Percentiles rank a stretch among this genome's conserved stretches.
phyloP scores from a whole-genome alignment of 768 basidiomycete genomes.

The Termitomyces eurrhizus region DNA sequence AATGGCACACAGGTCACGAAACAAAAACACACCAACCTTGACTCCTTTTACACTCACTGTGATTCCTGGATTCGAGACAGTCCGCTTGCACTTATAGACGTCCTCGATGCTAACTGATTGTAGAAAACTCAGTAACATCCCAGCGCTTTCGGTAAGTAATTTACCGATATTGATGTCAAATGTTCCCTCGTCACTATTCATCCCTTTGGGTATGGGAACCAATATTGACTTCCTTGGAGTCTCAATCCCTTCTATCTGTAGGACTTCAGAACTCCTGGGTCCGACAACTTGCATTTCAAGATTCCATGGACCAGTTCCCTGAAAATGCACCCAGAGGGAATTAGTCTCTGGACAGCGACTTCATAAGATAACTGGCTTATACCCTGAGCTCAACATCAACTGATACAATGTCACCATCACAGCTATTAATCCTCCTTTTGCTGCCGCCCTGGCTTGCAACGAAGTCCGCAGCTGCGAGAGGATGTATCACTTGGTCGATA shows the following conservation, averaged over 20 bases:
- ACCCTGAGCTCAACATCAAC: conserved; percentile 83
- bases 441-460: conserved; percentile 37
- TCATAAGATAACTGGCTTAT: conserved; percentile 17
- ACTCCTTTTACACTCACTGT: conserved; percentile 81
- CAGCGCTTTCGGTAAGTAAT: conserved; percentile 13
- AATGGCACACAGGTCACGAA: not conserved
- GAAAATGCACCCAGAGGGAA: not conserved
- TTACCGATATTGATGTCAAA: conserved; percentile 79
- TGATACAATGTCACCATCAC: conserved; percentile 71
- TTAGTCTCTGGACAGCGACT: not conserved
- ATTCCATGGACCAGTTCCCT: conserved; percentile 93
- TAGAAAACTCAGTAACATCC: conserved; percentile 11
- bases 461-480: conserved; percentile 78
- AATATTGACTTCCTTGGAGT: conserved; percentile 50
- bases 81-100: conserved; percentile 78
- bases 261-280: conserved; percentile 57
- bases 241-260: conserved; percentile 54
- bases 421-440: conserved; percentile 64
- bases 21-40: conserved; percentile 45
- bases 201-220: conserved; percentile 62
- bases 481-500: conserved; percentile 88
- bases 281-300: conserved; percentile 80
- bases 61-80: conserved; percentile 72
- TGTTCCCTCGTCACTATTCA: conserved; percentile 66
- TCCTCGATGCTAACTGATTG: conserved; percentile 81